Evolutionary conservation across 208 protist genomes (phyloP), one percentile per base, ranked within the genome.

Genomic region (Leishmania guyanensis): DNA sequence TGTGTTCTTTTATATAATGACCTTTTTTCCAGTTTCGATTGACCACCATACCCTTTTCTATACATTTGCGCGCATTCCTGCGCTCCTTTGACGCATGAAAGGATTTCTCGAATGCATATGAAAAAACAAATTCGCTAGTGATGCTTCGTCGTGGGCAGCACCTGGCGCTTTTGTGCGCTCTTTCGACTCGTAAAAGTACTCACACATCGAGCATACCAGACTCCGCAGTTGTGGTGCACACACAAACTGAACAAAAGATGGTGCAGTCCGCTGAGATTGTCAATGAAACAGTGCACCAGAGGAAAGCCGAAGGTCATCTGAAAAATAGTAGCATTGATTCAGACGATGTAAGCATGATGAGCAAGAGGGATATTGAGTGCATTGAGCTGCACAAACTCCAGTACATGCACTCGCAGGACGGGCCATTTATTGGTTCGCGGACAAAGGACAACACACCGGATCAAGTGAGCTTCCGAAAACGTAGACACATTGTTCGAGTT

Each of bases 331-430:
- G 70, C 2, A 87, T 92, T 16, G 83, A 88, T 69, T 29, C 70
- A 29, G 79, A 87, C 3, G 89, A 92, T 79, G 88, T 94, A 5
- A 85, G 78, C 46, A 56, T 86, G 29, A 74, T 94, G 74, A 89
- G 76, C 54, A 74, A 88, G 56, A 68, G 85, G n/a, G 88, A 93
- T 62, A 89, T 80, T 60, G 82, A 84, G 53, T 81, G 82, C 51
- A 76, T 92, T 16, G 90, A 97, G 77, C 75, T 97, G 46, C 89
- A 91, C 74, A 90, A 92, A 69, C 78, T 97, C 4, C 89, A 92
- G 66, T 90, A 95, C 83, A 89, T 94, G 81, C 93, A 91, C 68
- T 95, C 92, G 20, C 94, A 97, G 75, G 90, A 96, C 16, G 92
- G 94, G 0, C 91, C 92, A 2, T 97, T 92, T 75, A 94, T 97